phyloP scores from a whole-genome alignment of 2,329 filamentous ascomycete species.

The Stagonosporopsis vannaccii region DNA sequence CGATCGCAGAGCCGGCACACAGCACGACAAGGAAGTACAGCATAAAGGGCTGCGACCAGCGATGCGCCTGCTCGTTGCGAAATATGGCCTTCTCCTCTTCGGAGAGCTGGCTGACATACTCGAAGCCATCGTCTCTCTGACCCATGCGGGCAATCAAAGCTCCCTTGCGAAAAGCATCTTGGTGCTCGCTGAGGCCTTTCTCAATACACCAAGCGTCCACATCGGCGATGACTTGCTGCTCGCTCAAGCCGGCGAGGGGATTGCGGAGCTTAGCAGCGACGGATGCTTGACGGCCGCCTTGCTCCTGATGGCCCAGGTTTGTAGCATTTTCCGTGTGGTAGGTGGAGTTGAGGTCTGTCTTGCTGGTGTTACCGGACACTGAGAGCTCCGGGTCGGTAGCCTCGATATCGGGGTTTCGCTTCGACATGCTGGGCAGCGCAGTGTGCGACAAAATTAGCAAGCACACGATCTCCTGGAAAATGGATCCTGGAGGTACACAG shows the following conservation, averaged over 20 bases:
- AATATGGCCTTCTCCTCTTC: slow-evolving; percentile 66
- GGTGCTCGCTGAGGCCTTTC: slow-evolving; percentile 57
- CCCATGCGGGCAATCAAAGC: slow-evolving; percentile 56
- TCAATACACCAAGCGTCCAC: slow-evolving; percentile 63
- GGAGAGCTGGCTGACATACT: slow-evolving; percentile 57
- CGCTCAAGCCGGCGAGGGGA: slow-evolving; percentile 61
- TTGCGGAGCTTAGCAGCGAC: slow-evolving; percentile 56
- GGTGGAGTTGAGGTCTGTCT: slow-evolving; percentile 27
- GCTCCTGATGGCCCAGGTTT: slow-evolving; percentile 2
- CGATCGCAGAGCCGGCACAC: slow-evolving; percentile 72
- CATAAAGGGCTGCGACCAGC: slow-evolving; percentile 72
- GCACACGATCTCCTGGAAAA: background rate
- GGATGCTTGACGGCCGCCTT: slow-evolving; percentile 17
- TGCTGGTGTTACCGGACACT: slow-evolving; percentile 32
- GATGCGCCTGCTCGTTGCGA: slow-evolving; percentile 67
- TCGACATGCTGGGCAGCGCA: slow-evolving; percentile 26
- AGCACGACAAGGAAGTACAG: slow-evolving; percentile 72
- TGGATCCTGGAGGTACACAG: background rate
- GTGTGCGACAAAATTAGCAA: background rate
- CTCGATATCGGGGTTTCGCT: slow-evolving; percentile 37
- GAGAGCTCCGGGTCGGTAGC: slow-evolving; percentile 33
- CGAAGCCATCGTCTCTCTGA: slow-evolving; percentile 58
- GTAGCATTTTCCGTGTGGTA: slow-evolving; percentile 33
- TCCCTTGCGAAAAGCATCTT: slow-evolving; percentile 60
- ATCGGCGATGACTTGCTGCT: slow-evolving; percentile 60